Evolutionary conservation across 176 grass and related monocot genomes (phyloP).

Genomic region (Avena insularis): DNA sequence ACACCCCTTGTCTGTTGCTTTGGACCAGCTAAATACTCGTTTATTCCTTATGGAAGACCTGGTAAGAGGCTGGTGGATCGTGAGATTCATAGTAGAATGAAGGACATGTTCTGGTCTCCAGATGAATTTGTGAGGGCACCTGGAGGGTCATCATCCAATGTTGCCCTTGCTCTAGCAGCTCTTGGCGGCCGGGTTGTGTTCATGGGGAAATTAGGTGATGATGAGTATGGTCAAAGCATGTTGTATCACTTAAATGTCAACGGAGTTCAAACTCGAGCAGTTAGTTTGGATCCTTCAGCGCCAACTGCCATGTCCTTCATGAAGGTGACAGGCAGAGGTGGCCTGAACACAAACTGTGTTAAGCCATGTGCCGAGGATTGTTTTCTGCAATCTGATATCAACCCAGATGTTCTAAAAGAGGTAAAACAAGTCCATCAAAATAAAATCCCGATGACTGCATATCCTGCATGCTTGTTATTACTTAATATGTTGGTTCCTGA

Average conservation of each 20-base stretch:
- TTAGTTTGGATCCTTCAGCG: constrained; percentile 54
- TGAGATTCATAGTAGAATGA: constrained; percentile 77
- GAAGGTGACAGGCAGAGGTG: constrained; percentile 56
- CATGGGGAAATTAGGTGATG: constrained; percentile 92
- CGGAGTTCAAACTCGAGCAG: constrained; percentile 67
- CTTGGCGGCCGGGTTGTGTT: constrained; percentile 73
- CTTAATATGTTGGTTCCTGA: background rate
- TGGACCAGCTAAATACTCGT: constrained; percentile 73
- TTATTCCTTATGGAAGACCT: constrained; percentile 81
- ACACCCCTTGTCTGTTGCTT: constrained; percentile 83
- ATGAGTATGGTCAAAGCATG: constrained; percentile 69
- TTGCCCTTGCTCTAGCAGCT: constrained; percentile 72
- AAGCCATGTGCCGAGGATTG: constrained; percentile 73
- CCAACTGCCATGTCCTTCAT: constrained; percentile 74
- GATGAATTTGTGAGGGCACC: constrained; percentile 77
- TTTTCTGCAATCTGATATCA: constrained; percentile 75
- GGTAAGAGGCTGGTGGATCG: constrained; percentile 72
- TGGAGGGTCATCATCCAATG: constrained; percentile 76
- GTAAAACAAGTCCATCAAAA: constrained; percentile 42
- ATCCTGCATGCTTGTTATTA: background rate
- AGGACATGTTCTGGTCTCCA: constrained; percentile 77
- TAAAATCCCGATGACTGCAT: background rate
- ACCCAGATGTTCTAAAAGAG: constrained; percentile 77
- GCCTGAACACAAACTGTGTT: constrained; percentile 59
- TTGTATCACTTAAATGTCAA: constrained; percentile 66